Conservation (phyloP, 345 rosid genomes). For the Gossypioides kirkii region DNA sequence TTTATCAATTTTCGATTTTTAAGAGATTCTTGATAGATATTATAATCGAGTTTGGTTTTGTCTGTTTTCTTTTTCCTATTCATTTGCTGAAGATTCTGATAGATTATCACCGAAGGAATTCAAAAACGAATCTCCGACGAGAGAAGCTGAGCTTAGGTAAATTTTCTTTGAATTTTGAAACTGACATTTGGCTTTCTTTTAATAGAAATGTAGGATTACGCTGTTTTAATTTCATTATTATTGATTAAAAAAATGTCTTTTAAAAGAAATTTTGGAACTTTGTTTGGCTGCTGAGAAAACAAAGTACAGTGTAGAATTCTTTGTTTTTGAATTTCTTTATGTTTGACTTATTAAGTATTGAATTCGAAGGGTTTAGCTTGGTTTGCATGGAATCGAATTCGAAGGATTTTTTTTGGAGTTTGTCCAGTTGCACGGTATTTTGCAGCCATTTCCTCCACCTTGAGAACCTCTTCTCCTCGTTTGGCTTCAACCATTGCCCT, state of each 20-base stretch:
- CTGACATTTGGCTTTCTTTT: neutral
- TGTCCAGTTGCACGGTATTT: slow-evolving; percentile 74
- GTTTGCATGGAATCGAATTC: neutral
- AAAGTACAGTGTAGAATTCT: neutral
- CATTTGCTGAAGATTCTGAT: slow-evolving; percentile 44
- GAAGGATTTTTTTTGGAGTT: slow-evolving; percentile 61
- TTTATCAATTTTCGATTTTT: slow-evolving; percentile 9
- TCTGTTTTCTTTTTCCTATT: neutral
- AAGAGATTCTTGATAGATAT: slow-evolving; percentile 2
- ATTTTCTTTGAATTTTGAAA: neutral
- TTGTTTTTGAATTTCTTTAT: neutral
- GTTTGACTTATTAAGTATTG: slow-evolving; percentile 6
- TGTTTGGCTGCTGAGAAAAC: slow-evolving; percentile 22
- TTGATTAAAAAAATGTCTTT: neutral
- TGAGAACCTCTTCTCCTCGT: slow-evolving; percentile 72
- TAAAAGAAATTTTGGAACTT: neutral
- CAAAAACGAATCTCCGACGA: slow-evolving; percentile 18
- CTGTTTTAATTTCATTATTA: neutral
- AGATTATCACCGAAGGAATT: slow-evolving; percentile 28
- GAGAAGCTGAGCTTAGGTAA: slow-evolving; percentile 49
- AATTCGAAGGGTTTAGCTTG: neutral
- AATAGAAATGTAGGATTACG: neutral
- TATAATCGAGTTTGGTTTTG: neutral
- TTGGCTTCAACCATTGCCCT: slow-evolving; percentile 75
- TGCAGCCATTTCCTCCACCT: slow-evolving; percentile 85